A percentile compares a stretch with the other conserved stretches of the same genome.
phyloP scores from a whole-genome alignment of 805 yeast genomes.

The Kluyveromyces starmeri region DNA sequence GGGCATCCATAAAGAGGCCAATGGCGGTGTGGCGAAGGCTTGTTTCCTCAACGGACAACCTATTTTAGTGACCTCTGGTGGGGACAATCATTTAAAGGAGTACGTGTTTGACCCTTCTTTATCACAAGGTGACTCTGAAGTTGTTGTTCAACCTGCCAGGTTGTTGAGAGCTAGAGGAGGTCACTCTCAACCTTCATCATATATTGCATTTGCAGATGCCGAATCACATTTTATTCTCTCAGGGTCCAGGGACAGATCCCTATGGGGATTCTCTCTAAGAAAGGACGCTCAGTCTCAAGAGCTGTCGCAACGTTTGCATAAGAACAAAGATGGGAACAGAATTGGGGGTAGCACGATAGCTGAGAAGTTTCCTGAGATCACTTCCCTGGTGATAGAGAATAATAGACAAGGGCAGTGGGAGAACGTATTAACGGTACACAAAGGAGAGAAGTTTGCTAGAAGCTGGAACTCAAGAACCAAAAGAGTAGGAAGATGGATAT shows the following conservation, averaged over 20 bases:
- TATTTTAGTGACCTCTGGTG: constrained; percentile 79
- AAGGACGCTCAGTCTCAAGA: constrained; percentile 96
- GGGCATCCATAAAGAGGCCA: constrained; percentile 59
- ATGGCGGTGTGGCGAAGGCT: constrained; percentile 71
- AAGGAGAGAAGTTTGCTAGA: constrained; percentile 72
- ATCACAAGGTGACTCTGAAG: constrained; percentile 38
- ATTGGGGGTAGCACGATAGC: constrained; percentile 51
- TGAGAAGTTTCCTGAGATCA: constrained; percentile 72
- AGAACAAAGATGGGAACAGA: constrained; percentile 38
- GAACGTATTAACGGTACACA: constrained; percentile 81
- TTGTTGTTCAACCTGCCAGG: constrained; percentile 82
- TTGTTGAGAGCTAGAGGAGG: constrained; percentile 92
- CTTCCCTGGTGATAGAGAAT: constrained; percentile 59
- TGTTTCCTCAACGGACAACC: constrained; percentile 87
- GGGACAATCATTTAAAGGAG: constrained; percentile 83
- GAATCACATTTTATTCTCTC: constrained; percentile 78
- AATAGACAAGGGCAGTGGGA: constrained; percentile 89
- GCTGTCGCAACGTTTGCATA: constrained; percentile 64
- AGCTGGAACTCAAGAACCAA: constrained; percentile 82
- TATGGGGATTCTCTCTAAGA: constrained; percentile 88
- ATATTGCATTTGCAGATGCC: constrained; percentile 67
- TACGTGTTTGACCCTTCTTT: constrained; percentile 89
- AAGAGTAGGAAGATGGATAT: constrained; percentile 65
- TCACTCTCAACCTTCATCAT: constrained; percentile 84
- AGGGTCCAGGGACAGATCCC: constrained; percentile 74